Percentiles rank a stretch among this genome's conserved stretches.
These are phyloP conservation scores for Lasiosphaeris hirsuta DNA, from an alignment of 495 filamentous ascomycete genomes.

Conservation along the genomic window DNA sequence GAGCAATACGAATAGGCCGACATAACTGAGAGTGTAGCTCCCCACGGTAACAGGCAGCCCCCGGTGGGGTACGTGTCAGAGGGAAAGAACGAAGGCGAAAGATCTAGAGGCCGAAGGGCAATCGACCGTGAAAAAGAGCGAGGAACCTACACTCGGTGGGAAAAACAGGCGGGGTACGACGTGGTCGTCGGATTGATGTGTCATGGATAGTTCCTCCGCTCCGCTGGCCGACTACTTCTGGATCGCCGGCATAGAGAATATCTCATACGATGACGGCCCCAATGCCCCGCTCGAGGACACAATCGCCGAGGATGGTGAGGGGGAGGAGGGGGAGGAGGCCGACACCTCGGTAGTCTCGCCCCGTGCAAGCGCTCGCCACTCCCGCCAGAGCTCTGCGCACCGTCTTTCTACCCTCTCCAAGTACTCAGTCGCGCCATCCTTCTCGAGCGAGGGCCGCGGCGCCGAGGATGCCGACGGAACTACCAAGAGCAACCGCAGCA, in stretches of 20 bases:
- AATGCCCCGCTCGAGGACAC: constrained; percentile 59
- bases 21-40: not conserved
- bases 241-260: constrained; percentile 88
- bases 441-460: constrained; percentile 48
- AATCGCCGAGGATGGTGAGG: constrained; percentile 77
- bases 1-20: not conserved
- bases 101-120: not conserved
- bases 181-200: constrained; percentile 36
- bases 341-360: constrained; percentile 38
- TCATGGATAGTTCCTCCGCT: constrained; percentile 60
- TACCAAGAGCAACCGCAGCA: constrained; percentile 82
- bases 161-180: constrained; percentile 12
- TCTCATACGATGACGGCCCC: constrained; percentile 53
- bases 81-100: too few relatives aligned
- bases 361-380: constrained; percentile 55
- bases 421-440: constrained; percentile 45
- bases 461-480: constrained; percentile 57
- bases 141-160: constrained; percentile 7
- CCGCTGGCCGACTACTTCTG: constrained; percentile 98
- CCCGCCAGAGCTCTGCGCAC: constrained; percentile 63
- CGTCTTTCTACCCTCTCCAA: constrained; percentile 63
- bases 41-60: not conserved
- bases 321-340: constrained; percentile 47
- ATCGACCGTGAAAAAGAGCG: not conserved
- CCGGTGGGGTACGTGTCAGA: not conserved